Percentiles rank a stretch among this genome's conserved stretches.
phyloP scores from a whole-genome alignment of 2,329 filamentous ascomycete genomes.

The Colletotrichum lini region DNA sequence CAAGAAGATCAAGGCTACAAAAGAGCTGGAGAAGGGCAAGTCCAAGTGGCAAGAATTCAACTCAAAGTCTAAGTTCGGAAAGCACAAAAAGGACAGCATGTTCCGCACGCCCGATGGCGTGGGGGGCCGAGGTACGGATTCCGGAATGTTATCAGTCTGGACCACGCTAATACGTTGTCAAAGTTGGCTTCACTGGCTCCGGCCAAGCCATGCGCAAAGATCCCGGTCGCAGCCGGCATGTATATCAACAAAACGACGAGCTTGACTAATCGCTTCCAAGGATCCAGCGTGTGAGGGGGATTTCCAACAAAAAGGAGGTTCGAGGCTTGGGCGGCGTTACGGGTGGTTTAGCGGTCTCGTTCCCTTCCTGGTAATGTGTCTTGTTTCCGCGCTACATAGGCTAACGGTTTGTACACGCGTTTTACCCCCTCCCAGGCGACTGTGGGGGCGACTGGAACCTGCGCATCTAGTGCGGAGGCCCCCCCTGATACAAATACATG shows the following conservation, averaged over 20 bases:
- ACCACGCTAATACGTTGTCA: conserved; percentile 21
- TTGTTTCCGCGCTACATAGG: conserved; percentile 39
- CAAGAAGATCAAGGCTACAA: conserved; percentile 92
- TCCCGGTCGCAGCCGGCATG: conserved; percentile 83
- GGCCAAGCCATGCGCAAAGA: conserved; percentile 98
- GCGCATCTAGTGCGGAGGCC: conserved; percentile 20
- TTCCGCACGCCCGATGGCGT: conserved; percentile 92
- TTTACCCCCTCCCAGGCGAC: conserved; percentile 24
- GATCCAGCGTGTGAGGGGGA: conserved; percentile 45
- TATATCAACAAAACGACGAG: conserved; percentile 85
- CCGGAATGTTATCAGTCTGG: conserved; percentile 1
- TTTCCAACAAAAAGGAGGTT: conserved; percentile 33
- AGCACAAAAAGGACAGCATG: conserved; percentile 94
- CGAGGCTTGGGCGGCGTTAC: conserved; percentile 43
- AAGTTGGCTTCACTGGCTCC: conserved; percentile 96
- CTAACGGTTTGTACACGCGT: conserved; percentile 38
- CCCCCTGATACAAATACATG: conserved; percentile 38
- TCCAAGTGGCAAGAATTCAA: conserved; percentile 96
- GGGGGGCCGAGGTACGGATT: conserved; percentile 81
- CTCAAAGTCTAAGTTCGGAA: conserved; percentile 79
- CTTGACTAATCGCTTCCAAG: conserved; percentile 69
- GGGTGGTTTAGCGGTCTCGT: conserved; percentile 40
- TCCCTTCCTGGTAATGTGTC: conserved; percentile 43
- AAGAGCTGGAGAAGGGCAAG: conserved; percentile 91
- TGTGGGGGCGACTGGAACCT: conserved; percentile 28